Percentiles rank a stretch among this genome's conserved stretches.
These are phyloP conservation scores for Ceratocystis huliohia DNA, from an alignment of 2,329 filamentous ascomycete species.

Conservation along the genomic window DNA sequence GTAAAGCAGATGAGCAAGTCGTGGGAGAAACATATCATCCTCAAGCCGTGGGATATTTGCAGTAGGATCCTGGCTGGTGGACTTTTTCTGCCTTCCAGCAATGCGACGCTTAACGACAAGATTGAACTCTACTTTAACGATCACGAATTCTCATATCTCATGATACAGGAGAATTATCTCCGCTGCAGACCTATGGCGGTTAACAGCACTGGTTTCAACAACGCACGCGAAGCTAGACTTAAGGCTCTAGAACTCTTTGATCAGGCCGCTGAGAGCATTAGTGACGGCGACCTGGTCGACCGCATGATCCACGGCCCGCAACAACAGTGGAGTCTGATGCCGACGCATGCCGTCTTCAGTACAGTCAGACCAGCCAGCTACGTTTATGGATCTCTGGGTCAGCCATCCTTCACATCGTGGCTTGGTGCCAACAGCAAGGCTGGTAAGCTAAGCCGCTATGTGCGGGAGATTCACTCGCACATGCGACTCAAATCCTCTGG, in stretches of 20 bases:
- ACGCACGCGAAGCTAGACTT: constrained; percentile 56
- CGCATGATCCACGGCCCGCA: constrained; percentile 97
- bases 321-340: constrained; percentile 98
- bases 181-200: constrained; percentile 61
- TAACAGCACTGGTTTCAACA: constrained; percentile 40
- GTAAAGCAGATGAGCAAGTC: constrained; percentile 91
- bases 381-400: constrained; percentile 62
- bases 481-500: constrained; percentile 87
- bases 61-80: constrained; percentile 81
- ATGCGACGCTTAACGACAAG: constrained; percentile 86
- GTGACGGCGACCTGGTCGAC: constrained; percentile 89
- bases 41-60: constrained; percentile 98
- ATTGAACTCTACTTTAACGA: constrained; percentile 99
- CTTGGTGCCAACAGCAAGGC: constrained; percentile 88
- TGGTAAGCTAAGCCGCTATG: constrained; percentile 61
- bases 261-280: constrained; percentile 86
- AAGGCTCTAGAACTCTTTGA: constrained; percentile 80
- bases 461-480: constrained; percentile 92
- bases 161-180: constrained; percentile 98
- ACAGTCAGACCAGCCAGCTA: constrained; percentile 86
- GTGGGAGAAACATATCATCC: constrained; percentile 93
- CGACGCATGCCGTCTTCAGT: constrained; percentile 87
- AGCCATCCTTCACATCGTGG: constrained; percentile 76
- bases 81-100: constrained; percentile 73
- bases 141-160: constrained; percentile 91